A percentile compares a stretch with the other conserved stretches of the same genome.
phyloP scores from a whole-genome alignment of 2,329 filamentous ascomycete genomes.

The Meredithiella fracta region DNA sequence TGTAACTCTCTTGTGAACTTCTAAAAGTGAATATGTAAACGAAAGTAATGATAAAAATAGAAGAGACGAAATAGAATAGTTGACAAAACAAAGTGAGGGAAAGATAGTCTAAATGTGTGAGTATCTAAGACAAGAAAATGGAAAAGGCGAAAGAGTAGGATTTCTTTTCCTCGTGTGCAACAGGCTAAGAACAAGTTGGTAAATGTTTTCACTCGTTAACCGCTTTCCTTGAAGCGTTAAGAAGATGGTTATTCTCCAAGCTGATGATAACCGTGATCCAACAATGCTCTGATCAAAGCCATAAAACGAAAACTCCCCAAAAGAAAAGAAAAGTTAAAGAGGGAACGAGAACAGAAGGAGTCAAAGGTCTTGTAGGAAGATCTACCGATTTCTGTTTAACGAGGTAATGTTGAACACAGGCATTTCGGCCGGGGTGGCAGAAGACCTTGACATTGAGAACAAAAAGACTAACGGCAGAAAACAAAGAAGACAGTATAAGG shows the following conservation, averaged over 20 bases:
- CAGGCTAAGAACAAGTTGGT: too few species aligned
- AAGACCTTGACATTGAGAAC: background rate
- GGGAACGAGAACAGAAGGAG: background rate
- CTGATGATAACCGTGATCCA: too few species aligned
- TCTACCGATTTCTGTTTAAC: background rate
- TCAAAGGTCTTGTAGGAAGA: background rate
- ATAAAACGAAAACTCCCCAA: background rate
- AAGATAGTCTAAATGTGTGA: background rate
- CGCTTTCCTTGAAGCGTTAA: too few species aligned
- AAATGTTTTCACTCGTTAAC: too few species aligned
- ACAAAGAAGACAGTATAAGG: background rate
- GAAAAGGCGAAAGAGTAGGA: background rate
- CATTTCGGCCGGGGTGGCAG: background rate
- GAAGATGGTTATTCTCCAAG: too few species aligned
- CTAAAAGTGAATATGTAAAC: constrained; percentile 1
- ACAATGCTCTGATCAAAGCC: too few species aligned
- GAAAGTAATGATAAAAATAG: background rate
- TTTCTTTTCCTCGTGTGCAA: background rate
- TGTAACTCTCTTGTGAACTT: background rate
- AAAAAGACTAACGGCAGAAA: background rate
- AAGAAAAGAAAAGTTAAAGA: background rate
- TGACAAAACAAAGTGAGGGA: background rate
- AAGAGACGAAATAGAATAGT: background rate
- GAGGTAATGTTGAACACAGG: background rate
- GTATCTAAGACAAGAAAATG: background rate